phyloP scores from a whole-genome alignment of 1,139 yeast species.

The Pichia sp. region DNA sequence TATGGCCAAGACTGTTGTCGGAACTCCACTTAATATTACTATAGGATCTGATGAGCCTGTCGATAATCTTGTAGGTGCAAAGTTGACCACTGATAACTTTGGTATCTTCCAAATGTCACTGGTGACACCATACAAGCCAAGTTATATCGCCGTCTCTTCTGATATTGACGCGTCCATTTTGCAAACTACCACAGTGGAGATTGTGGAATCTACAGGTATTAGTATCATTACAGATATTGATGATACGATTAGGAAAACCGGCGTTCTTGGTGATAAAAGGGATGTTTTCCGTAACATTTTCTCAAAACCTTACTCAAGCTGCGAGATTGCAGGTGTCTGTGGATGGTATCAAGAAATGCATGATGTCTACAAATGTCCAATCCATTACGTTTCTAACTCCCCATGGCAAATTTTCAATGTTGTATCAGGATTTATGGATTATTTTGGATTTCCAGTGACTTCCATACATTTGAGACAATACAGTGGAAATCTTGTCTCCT shows the following conservation, averaged over 20 bases:
- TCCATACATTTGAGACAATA: slow-evolving; percentile 86
- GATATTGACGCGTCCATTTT: slow-evolving; percentile 39
- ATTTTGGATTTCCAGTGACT: slow-evolving; percentile 58
- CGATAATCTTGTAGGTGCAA: slow-evolving; percentile 24
- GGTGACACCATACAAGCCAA: slow-evolving; percentile 48
- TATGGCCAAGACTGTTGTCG: slow-evolving; percentile 51
- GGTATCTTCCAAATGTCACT: slow-evolving; percentile 52
- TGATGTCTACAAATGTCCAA: slow-evolving; percentile 29
- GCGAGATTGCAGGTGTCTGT: slow-evolving; percentile 69
- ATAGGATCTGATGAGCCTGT: slow-evolving; percentile 39
- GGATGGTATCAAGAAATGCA: slow-evolving; percentile 53
- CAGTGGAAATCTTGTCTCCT: slow-evolving; percentile 68
- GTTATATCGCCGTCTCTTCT: slow-evolving; percentile 38
- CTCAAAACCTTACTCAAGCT: slow-evolving; percentile 52
- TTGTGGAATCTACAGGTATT: slow-evolving; percentile 44
- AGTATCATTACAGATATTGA: slow-evolving; percentile 89
- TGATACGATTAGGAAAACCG: slow-evolving; percentile 87
- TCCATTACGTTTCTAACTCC: slow-evolving; percentile 91
- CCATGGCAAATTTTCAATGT: slow-evolving; percentile 84
- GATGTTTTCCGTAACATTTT: slow-evolving; percentile 74
- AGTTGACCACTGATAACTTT: slow-evolving; percentile 44
- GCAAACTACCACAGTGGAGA: slow-evolving; percentile 37
- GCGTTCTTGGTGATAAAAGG: slow-evolving; percentile 82
- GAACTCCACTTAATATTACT: slow-evolving; percentile 43
- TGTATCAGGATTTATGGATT: slow-evolving; percentile 50